Evolutionary conservation across 768 basidiomycete species (phyloP).

Genomic region (Tulasnella sp.): DNA sequence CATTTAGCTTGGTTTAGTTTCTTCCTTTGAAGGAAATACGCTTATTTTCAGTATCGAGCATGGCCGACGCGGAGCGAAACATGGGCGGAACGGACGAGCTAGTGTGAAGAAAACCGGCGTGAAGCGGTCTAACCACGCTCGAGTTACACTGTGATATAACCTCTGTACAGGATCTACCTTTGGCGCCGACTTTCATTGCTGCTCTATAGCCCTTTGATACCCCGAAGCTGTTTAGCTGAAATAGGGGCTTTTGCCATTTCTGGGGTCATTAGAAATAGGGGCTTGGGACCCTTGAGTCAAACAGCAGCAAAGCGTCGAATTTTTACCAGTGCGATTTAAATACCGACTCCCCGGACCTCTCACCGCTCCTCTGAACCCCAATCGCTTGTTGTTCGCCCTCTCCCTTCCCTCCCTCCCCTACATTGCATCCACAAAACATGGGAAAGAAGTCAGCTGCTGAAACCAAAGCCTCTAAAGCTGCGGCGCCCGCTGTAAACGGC

Average conservation of each 20-base stretch:
- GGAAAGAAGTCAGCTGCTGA: constrained; percentile 18
- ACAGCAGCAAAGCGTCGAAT: constrained; percentile 6
- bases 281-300: background rate
- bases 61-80: background rate
- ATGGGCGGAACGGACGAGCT: background rate
- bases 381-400: background rate
- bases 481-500: constrained; percentile 16
- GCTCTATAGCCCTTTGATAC: background rate
- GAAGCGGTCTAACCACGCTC: background rate
- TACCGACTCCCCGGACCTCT: background rate
- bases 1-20: background rate
- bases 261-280: background rate
- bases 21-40: background rate
- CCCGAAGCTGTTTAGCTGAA: background rate
- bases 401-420: background rate
- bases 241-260: background rate
- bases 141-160: background rate
- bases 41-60: background rate
- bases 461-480: constrained; percentile 1
- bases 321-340: constrained; percentile 12
- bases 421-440: background rate
- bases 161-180: background rate
- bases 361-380: constrained; percentile 1
- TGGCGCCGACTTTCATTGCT: background rate
- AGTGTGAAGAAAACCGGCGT: background rate